Conservation (phyloP, 2,329 filamentous ascomycete species). For the Colletotrichum theobromicola region DNA sequence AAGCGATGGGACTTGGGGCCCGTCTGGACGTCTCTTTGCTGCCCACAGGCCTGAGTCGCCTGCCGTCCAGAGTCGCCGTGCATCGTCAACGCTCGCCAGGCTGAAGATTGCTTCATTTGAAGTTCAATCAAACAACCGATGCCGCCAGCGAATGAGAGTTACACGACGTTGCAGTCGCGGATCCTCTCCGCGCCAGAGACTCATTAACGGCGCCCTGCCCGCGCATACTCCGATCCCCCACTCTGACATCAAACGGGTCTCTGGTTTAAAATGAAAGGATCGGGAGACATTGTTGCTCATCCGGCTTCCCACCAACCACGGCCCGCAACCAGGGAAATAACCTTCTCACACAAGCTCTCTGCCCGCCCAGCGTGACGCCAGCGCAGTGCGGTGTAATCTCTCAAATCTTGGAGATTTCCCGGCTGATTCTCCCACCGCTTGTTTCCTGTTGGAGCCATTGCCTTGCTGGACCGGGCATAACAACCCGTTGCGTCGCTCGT, state of each 20-base stretch:
- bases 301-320: conserved; percentile 15
- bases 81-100: not conserved
- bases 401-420: conserved; percentile 13
- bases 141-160: conserved; percentile 7
- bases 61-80: not conserved
- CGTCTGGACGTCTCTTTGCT: not conserved
- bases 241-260: conserved; percentile 19
- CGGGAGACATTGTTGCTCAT: not conserved
- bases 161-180: conserved; percentile 17
- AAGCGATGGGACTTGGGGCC: not conserved
- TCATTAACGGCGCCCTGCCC: not conserved
- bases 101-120: conserved; percentile 19
- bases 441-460: not conserved
- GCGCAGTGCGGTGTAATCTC: not conserved
- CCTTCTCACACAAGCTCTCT: conserved; percentile 13
- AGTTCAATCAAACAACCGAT: conserved; percentile 15
- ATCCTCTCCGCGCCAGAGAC: conserved; percentile 12
- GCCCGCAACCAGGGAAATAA: conserved; percentile 14
- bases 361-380: conserved; percentile 11
- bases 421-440: conserved; percentile 3
- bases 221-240: conserved; percentile 13
- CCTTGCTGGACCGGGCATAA: not conserved
- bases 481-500: not conserved
- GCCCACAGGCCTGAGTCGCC: not conserved
- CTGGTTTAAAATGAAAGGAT: conserved; percentile 21